phyloP scores from a whole-genome alignment of 108 stramenopile species.

The Discostella stelligeroides region DNA sequence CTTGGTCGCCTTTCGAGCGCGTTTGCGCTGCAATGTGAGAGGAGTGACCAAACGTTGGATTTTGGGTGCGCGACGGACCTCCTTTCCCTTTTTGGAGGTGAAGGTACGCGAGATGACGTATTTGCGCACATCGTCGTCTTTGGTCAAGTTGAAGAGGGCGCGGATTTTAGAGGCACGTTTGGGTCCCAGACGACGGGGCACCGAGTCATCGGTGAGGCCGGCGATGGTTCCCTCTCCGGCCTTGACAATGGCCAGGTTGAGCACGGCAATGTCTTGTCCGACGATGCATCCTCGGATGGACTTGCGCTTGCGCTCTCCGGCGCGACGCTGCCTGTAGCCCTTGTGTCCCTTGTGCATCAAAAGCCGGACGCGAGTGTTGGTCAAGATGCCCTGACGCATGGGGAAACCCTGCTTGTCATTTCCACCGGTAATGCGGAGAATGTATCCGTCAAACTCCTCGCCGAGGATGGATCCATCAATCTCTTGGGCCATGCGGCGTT shows the following conservation, averaged over 20 bases:
- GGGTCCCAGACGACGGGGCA: conserved; percentile 98
- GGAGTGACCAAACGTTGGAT: conserved; percentile 99
- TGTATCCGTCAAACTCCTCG: conserved; percentile 98
- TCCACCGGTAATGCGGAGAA: conserved; percentile 98
- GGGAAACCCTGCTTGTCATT: conserved; percentile 99
- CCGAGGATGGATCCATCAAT: conserved; percentile 95
- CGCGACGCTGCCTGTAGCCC: conserved; percentile 91
- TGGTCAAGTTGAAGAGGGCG: conserved; percentile 99
- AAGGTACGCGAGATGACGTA: conserved; percentile 96
- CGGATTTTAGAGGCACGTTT: conserved; percentile 99
- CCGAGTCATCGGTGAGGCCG: conserved; percentile 92
- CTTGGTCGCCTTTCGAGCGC: conserved; percentile 84
- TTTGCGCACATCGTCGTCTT: conserved; percentile 99
- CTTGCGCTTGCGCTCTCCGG: conserved; percentile 99
- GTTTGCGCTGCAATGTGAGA: conserved; percentile 94
- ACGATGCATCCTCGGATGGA: conserved; percentile 99
- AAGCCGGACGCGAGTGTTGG: conserved; percentile 97
- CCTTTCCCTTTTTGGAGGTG: conserved; percentile 96
- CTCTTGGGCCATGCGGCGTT: conserved; percentile 98
- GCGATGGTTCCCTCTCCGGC: conserved; percentile 90
- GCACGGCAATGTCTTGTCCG: conserved; percentile 96
- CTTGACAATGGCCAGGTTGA: conserved; percentile 98
- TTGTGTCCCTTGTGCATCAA: conserved; percentile 93
- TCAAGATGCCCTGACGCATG: conserved; percentile 99
- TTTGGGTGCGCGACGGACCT: conserved; percentile 94